Evolutionary conservation across 2,329 filamentous ascomycete species (phyloP), one percentile per base, ranked within the genome.

Genomic region (Nemania sp.): DNA sequence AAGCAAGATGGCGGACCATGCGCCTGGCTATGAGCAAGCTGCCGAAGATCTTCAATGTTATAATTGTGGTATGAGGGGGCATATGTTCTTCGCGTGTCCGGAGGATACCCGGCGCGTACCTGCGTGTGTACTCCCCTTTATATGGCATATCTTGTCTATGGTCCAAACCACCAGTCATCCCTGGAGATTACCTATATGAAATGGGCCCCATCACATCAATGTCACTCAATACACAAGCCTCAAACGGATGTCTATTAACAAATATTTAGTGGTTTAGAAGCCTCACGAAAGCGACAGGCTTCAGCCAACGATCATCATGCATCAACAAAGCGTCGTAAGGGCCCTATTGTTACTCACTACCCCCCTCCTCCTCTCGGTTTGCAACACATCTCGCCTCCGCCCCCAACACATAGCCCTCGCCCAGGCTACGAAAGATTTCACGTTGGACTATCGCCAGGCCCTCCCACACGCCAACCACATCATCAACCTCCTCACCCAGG

Each of bases 51-150:
- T 60, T 15, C 67, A 68, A 12, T 74, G 72, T 52, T 74, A 74
- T 45, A 74, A 74, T 53, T 74, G 72, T 65, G 72, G 72, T 42
- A 64, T 73, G 62, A 68, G 65, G 48, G 72, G 72, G 18, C 72
- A 74, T 60, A 61, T 72, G 60, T 73, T 73, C 55, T 70, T 66
- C 35, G 72, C 72, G 48, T 74, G 72, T 52, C 72, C 72, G 10
- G 72, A 74, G 56, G 71, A 72, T 37, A 68, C 71, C 45, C 59
- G 72, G 52, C 67, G 69, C 51, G 63, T 72, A n/a, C 72, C 72
- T 49, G 72, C 72, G 72, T 74, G 71, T 71, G 72, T 69, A 42
- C 17, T 57, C 17, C 35, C 57, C 17, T 54, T 29, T 25, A 34
- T 25, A 35, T 6, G 21, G 17, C 21, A 45, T 43, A 25, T 52